Evolutionary conservation across 768 basidiomycete species (phyloP).

Genomic region (Steccherinum ochraceum): DNA sequence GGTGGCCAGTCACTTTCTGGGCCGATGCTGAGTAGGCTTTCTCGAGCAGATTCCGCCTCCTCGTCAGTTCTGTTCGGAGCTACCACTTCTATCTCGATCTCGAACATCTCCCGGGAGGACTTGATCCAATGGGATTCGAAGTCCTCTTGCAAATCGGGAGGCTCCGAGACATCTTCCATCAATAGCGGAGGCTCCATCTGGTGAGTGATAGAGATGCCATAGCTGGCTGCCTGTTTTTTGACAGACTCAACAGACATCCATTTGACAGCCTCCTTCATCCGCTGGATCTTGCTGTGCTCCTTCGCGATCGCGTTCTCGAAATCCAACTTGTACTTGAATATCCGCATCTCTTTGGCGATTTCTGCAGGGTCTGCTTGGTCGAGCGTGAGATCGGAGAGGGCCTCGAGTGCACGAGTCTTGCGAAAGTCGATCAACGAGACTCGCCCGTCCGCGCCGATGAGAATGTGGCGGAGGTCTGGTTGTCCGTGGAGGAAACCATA

Average conservation of each 20-base stretch:
- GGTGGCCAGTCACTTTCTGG: too few species aligned
- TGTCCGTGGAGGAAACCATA: slow-evolving; percentile 27
- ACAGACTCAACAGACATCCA: slow-evolving; percentile 21
- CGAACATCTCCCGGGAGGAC: background rate
- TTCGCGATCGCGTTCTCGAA: slow-evolving; percentile 32
- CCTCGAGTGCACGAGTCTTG: slow-evolving; percentile 13
- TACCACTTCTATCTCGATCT: background rate
- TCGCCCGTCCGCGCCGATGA: slow-evolving; percentile 45
- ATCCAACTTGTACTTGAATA: slow-evolving; percentile 51
- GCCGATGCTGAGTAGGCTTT: background rate
- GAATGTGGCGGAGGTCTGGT: slow-evolving; percentile 35
- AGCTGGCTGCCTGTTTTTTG: slow-evolving; percentile 6
- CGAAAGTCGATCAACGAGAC: slow-evolving; percentile 17
- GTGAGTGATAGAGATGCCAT: background rate
- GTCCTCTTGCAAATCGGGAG: slow-evolving; percentile 19
- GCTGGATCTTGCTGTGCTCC: slow-evolving; percentile 24
- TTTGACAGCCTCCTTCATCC: slow-evolving; percentile 22
- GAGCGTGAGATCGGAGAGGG: slow-evolving; percentile 29
- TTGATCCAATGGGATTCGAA: slow-evolving; percentile 2
- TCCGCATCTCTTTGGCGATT: slow-evolving; percentile 46
- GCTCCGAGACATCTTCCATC: slow-evolving; percentile 12
- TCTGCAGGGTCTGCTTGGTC: slow-evolving; percentile 32
- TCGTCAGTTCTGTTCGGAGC: background rate
- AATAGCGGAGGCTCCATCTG: slow-evolving; percentile 21
- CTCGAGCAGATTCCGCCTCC: slow-evolving; percentile 1